Evolutionary conservation across 225 moss, liverwort and hornwort species (phyloP), one percentile per base, ranked within the genome.

Genomic region (Anthoceros angustus): DNA sequence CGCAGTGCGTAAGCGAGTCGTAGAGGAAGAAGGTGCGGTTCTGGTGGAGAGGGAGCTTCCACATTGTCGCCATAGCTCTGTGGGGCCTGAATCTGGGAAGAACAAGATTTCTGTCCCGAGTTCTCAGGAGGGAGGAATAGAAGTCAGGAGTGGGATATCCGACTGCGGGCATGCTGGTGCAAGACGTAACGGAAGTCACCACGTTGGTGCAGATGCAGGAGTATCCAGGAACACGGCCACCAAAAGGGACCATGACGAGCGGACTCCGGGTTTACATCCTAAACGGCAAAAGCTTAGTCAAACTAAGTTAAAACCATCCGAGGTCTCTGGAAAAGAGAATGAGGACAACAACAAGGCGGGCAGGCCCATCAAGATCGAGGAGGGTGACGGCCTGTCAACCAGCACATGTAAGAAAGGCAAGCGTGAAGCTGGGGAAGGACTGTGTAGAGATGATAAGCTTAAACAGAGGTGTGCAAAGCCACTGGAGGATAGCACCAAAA

Each of bases 201-300:
- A 25, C 40, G 25, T 66, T 41, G 67, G 24, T 62, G 5, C 61
- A 66, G 69, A 40, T 72, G 24, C 12, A 4, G 39, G 39, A 64
- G 26, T 39, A 20, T 26, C 39, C 69, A 67, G 67, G 67, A 64
- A 63, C 60, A 46, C 4, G 48, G 43, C 42, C 26, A 61, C 39
- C 63, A 46, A 38, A 66, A 64, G 14, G 26, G 39, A 60, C 63
- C 45, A 6, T 16, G 45, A 46, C 45, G 6, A 46, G 6, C 12
- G 16, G 12, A 46, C 12, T 46, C 1, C 2, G 0, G 16, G 12
- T 2, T 11, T 46, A 46, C 45, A 46, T 11, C 11, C 11, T 5
- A 46, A 46, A 46, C 2, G 45, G 45, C 45, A 46, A 46, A 46
- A 46, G 45, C 11, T 46, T 2, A 46, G 11, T 46, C 11, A 16